phyloP scores from a whole-genome alignment of 768 basidiomycete genomes.

The Collybia mongolica region DNA sequence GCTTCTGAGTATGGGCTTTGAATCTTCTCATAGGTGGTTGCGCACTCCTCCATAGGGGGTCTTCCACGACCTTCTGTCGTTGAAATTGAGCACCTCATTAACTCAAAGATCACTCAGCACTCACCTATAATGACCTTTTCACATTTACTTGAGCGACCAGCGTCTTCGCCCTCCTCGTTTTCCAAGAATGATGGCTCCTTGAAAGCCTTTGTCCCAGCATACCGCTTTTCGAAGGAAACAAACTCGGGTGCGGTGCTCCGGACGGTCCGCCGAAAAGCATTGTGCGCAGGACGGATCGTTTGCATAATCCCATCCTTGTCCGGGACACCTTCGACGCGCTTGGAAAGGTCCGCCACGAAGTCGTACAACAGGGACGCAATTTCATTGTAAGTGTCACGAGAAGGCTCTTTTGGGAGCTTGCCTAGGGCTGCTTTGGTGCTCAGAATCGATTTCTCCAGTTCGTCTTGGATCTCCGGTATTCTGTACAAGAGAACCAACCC shows the following conservation, averaged over 20 bases:
- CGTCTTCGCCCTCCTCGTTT: slow-evolving; percentile 34
- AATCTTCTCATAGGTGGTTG: too few species aligned
- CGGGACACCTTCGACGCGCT: slow-evolving; percentile 54
- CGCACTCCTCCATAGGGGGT: too few species aligned
- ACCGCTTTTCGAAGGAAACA: slow-evolving; percentile 40
- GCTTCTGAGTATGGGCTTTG: too few species aligned
- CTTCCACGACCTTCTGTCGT: too few species aligned
- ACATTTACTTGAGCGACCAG: neutral
- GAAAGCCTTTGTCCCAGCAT: slow-evolving; percentile 10
- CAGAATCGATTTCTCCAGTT: slow-evolving; percentile 46
- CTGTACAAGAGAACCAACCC: slow-evolving; percentile 34
- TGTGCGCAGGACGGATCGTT: slow-evolving; percentile 46
- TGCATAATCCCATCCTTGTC: slow-evolving; percentile 55
- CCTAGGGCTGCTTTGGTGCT: slow-evolving; percentile 26
- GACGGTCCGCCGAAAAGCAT: slow-evolving; percentile 46
- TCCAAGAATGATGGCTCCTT: slow-evolving; percentile 29
- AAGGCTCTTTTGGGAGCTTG: slow-evolving; percentile 49
- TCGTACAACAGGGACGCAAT: slow-evolving; percentile 44
- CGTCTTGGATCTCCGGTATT: slow-evolving; percentile 60
- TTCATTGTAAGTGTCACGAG: slow-evolving; percentile 54
- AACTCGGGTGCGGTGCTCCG: slow-evolving; percentile 58
- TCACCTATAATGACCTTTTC: too few species aligned
- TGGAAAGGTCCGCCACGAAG: slow-evolving; percentile 45
- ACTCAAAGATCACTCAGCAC: too few species aligned
- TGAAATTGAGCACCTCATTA: too few species aligned